These are phyloP conservation scores for Mortierella claussenii DNA, from an alignment of 192 early-diverging fungal species.

Conservation along the genomic window DNA sequence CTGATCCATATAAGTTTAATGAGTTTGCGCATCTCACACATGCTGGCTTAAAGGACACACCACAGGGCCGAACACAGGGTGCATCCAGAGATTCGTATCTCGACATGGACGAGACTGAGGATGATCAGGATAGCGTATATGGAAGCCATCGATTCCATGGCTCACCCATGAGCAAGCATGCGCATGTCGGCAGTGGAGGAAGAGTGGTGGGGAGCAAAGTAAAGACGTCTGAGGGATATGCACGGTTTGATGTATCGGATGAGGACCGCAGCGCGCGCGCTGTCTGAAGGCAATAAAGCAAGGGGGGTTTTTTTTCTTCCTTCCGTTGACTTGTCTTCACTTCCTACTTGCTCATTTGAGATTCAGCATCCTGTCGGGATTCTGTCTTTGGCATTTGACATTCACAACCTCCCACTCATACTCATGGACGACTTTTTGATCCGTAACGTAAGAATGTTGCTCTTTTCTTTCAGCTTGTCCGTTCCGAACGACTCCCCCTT, in stretches of 20 bases:
- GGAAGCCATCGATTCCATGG: slow-evolving; percentile 34
- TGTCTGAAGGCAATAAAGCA: too few species aligned
- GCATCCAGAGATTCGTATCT: background rate
- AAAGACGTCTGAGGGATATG: slow-evolving; percentile 40
- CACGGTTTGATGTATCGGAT: slow-evolving; percentile 30
- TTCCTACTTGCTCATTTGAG: too few species aligned
- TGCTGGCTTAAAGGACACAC: background rate
- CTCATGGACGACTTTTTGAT: slow-evolving; percentile 36
- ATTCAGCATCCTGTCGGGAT: too few species aligned
- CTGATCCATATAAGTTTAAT: slow-evolving; percentile 47
- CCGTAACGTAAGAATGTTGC: slow-evolving; percentile 14
- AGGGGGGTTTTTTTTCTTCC: too few species aligned
- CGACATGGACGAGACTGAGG: background rate
- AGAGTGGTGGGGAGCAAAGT: slow-evolving; percentile 18
- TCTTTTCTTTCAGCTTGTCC: slow-evolving; percentile 3
- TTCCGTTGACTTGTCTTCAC: too few species aligned
- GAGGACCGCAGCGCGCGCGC: slow-evolving; percentile 9
- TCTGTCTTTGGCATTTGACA: too few species aligned
- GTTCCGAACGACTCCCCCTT: too few species aligned
- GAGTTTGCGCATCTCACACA: slow-evolving; percentile 40
- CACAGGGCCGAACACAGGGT: background rate
- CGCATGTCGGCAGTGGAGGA: slow-evolving; percentile 11
- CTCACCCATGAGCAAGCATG: background rate
- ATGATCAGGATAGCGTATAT: slow-evolving; percentile 38
- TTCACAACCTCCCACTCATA: too few species aligned